phyloP scores from a whole-genome alignment of 2,329 filamentous ascomycete genomes.

The Lecanoromycetidae sp. region DNA sequence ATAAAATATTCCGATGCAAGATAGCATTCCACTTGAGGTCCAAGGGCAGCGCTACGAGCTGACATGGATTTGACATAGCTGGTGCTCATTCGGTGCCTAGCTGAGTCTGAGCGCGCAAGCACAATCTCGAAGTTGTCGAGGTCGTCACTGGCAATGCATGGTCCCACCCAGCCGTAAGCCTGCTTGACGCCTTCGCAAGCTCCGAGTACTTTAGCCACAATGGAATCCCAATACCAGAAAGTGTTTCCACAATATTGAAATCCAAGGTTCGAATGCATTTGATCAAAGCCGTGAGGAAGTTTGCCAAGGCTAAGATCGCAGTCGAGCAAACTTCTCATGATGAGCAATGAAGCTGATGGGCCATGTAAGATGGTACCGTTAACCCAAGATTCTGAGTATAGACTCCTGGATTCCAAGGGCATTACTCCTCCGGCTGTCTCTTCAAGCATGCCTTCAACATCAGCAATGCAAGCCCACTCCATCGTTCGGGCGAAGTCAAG shows the following conservation, averaged over 20 bases:
- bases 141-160: conserved; percentile 55
- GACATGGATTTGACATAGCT: conserved; percentile 55
- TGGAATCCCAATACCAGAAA: conserved; percentile 61
- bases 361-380: conserved; percentile 62
- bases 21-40: conserved; percentile 48
- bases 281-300: conserved; percentile 53
- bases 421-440: conserved; percentile 24
- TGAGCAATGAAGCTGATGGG: conserved; percentile 57
- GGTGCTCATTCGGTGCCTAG: conserved; percentile 42
- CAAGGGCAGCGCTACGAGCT: conserved; percentile 56
- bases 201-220: conserved; percentile 61
- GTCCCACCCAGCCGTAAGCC: conserved; percentile 63
- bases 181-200: conserved; percentile 56
- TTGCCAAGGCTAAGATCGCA: conserved; percentile 58
- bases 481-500: conserved; percentile 57
- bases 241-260: conserved; percentile 69
- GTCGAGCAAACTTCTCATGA: conserved; percentile 68
- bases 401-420: conserved; percentile 41
- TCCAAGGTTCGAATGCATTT: conserved; percentile 56
- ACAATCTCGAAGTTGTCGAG: conserved; percentile 58
- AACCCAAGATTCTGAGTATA: conserved; percentile 66
- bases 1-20: conserved; percentile 58
- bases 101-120: conserved; percentile 49
- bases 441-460: conserved; percentile 48
- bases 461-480: conserved; percentile 64